phyloP scores from a whole-genome alignment of 176 grass and related monocot genomes.

The Ensete glaucum region DNA sequence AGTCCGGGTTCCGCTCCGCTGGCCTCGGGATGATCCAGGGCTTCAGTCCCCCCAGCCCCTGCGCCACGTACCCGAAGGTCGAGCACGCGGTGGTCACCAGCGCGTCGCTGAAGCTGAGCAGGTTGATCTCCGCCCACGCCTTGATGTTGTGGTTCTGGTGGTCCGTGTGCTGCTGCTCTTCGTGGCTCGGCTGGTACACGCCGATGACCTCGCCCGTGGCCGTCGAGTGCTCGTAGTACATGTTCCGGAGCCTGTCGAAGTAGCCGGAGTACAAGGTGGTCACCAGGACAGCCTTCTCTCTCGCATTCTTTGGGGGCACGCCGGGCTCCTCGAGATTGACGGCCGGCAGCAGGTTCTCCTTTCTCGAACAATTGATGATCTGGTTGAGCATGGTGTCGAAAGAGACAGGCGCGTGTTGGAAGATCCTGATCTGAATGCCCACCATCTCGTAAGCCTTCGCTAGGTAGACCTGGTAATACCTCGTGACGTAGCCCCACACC shows the following conservation, averaged over 20 bases:
- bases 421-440: slow-evolving; percentile 50
- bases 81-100: slow-evolving; percentile 35
- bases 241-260: slow-evolving; percentile 32
- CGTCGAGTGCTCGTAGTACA: slow-evolving; percentile 34
- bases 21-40: slow-evolving; percentile 24
- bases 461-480: slow-evolving; percentile 31
- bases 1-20: neutral
- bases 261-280: slow-evolving; percentile 34
- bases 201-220: slow-evolving; percentile 15
- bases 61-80: slow-evolving; percentile 50
- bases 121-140: slow-evolving; percentile 38
- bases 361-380: slow-evolving; percentile 36
- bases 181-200: slow-evolving; percentile 43
- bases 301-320: neutral
- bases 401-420: slow-evolving; percentile 4
- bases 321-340: neutral
- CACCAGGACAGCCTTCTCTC: slow-evolving; percentile 33
- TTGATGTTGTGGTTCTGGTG: slow-evolving; percentile 31
- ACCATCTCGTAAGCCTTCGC: slow-evolving; percentile 23
- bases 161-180: slow-evolving; percentile 17
- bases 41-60: slow-evolving; percentile 27
- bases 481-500: slow-evolving; percentile 34
- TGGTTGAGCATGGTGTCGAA: slow-evolving; percentile 30
- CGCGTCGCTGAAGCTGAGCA: slow-evolving; percentile 51
- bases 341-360: slow-evolving; percentile 29